These are phyloP conservation scores for Tolypocladium ovalisporum DNA, from an alignment of 2,329 filamentous ascomycete species.

Conservation along the genomic window DNA sequence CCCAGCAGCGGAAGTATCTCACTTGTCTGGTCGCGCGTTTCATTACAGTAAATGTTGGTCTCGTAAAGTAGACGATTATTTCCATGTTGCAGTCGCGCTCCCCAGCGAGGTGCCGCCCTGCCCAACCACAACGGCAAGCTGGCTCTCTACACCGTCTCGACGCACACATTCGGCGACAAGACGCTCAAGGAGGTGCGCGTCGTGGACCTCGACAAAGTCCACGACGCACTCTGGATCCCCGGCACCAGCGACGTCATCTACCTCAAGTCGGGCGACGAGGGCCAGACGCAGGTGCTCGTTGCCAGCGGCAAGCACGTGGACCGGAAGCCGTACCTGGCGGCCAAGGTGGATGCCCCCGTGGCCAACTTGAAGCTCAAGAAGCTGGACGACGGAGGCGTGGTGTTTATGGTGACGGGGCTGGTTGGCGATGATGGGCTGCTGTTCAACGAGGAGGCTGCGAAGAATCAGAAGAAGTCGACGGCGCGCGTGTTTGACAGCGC, in stretches of 20 bases:
- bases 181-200: constrained; percentile 20
- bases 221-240: constrained; percentile 26
- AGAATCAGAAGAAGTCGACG: constrained; percentile 13
- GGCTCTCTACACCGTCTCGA: constrained; percentile 28
- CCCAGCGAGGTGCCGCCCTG: constrained; percentile 21
- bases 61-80: constrained; percentile 17
- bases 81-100: constrained; percentile 18
- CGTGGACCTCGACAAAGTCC: constrained; percentile 19
- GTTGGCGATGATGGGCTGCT: constrained; percentile 18
- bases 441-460: constrained; percentile 17
- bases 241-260: constrained; percentile 7
- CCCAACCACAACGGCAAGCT: constrained; percentile 28
- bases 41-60: no score
- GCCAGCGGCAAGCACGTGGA: constrained; percentile 11
- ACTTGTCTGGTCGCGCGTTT: no score
- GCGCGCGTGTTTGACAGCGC: constrained; percentile 23
- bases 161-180: constrained; percentile 21
- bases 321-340: constrained; percentile 14
- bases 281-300: constrained; percentile 20
- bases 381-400: constrained; percentile 21
- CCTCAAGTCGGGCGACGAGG: constrained; percentile 12
- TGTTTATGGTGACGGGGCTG: constrained; percentile 22
- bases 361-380: constrained; percentile 19
- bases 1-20: not conserved
- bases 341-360: constrained; percentile 21